phyloP scores from a whole-genome alignment of 2,329 filamentous ascomycete species.

The Alternaria incomplexa region DNA sequence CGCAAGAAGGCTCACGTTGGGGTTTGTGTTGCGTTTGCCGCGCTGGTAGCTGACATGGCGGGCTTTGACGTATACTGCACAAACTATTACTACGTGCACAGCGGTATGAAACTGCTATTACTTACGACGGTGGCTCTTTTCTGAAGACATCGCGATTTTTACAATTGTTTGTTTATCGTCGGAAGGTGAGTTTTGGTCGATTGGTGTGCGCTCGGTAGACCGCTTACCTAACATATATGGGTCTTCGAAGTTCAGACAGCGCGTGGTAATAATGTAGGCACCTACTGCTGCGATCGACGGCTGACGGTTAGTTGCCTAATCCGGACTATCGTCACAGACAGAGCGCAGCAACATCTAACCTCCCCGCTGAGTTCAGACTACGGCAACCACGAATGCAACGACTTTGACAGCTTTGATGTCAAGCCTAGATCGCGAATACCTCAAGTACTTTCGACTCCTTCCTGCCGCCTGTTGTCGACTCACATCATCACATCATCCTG shows the following conservation, averaged over 20 bases:
- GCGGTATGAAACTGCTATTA: background rate
- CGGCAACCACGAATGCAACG: background rate
- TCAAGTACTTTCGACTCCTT: background rate
- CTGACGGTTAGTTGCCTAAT: background rate
- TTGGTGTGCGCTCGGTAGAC: slow-evolving; percentile 14
- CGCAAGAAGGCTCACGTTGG: slow-evolving; percentile 85
- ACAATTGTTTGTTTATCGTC: background rate
- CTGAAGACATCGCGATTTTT: slow-evolving; percentile 10
- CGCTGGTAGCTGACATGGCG: slow-evolving; percentile 97
- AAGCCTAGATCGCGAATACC: background rate
- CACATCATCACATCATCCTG: background rate
- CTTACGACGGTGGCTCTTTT: slow-evolving; percentile 19
- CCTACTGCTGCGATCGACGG: background rate
- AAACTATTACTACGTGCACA: background rate
- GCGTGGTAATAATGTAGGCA: background rate
- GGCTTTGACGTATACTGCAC: slow-evolving; percentile 66
- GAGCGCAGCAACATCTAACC: background rate
- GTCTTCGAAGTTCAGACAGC: background rate
- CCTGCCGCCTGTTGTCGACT: background rate
- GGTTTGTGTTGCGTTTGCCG: slow-evolving; percentile 63
- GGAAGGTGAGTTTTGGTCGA: slow-evolving; percentile 1
- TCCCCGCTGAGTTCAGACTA: background rate
- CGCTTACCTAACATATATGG: slow-evolving; percentile 8
- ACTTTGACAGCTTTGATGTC: background rate
- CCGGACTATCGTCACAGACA: background rate